Evolutionary conservation across 1,139 yeast genomes (phyloP).

Genomic region (Nakaseomyces uthaithaninus): DNA sequence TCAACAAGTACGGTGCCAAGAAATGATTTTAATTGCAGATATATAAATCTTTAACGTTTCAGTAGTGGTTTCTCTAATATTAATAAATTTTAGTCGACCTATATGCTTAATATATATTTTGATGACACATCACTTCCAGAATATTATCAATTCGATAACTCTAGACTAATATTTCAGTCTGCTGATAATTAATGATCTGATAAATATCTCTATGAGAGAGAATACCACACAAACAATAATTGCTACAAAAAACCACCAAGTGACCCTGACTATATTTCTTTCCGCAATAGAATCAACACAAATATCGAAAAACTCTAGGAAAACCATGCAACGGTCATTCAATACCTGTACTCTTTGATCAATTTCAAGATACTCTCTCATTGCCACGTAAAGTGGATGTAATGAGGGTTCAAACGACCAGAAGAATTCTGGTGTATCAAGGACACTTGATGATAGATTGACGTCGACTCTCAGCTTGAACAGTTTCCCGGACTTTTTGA

Average conservation of each 20-base stretch:
- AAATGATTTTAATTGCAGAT: constrained; percentile 21
- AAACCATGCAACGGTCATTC: constrained; percentile 89
- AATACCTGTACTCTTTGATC: constrained; percentile 90
- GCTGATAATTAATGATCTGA: constrained; percentile 44
- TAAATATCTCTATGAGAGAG: constrained; percentile 49
- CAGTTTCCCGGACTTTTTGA: constrained; percentile 81
- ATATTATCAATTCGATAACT: too few relatives aligned
- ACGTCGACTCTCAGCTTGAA: constrained; percentile 91
- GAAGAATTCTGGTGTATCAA: constrained; percentile 92
- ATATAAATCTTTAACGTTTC: background rate
- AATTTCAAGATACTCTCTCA: constrained; percentile 85
- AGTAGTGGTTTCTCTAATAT: background rate
- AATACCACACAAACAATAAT: constrained; percentile 74
- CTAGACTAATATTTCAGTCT: background rate
- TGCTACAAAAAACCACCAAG: constrained; percentile 81
- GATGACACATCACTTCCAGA: too few relatives aligned
- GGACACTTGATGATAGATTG: constrained; percentile 76
- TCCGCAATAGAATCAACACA: constrained; percentile 93
- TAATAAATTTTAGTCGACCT: background rate
- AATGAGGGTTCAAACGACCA: constrained; percentile 96
- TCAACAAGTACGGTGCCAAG: constrained; percentile 75
- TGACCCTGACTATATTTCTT: constrained; percentile 79
- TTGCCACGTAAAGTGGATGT: constrained; percentile 83
- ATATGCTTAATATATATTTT: constrained; percentile 1
- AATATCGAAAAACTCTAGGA: constrained; percentile 85